Base-by-base conservation (phyloP, 495 filamentous ascomycete species). In the Penicillium cinerascens region DNA sequence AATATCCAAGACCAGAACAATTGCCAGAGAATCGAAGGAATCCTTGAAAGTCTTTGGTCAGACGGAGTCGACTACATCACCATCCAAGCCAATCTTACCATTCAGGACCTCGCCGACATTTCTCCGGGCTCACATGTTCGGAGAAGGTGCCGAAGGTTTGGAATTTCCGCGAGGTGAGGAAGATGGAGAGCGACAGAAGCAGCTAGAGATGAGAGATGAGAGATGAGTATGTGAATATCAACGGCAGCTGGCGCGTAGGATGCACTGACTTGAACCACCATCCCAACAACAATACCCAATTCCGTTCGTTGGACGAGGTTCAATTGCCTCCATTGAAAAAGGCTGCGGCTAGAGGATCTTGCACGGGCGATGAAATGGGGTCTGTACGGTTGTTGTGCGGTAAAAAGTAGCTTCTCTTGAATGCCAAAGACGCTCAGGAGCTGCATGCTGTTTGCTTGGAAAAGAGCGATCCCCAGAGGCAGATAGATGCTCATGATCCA, bases 21-120 rank as follows among this genome's bases (percentile, higher is more conserved):
- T 59, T 83, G 81, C 82, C 82, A 85, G 16, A 82, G 54, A 20
- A 82, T 76, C 0, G 81, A 80, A n/a, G 81, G 80, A 65, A 78
- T 53, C 70, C 69, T 73, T n/a, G 16, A n/a, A n/a, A n/a, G 16
- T 23, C 48, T 36, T n/a, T 33, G 18, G 48, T 64, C 43, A 58
- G 43, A 26, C 6, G n/a, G 44, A 25, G 29, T 42, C 35, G 18
- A 49, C 45, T 23, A 52, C 8, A 7, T 40, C 29, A 51, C 10
- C 8, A 23, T 23, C 15, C 26, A 8, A 26, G 17, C n/a, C 9
- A 33, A 42, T 36, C 65, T 55, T 58, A 80, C 82, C 81, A 83
- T 49, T 82, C 82, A 75, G 77, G 82, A 4, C 78, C 82, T 39
- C 69, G 53, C 37, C 66, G 64, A 53, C 72, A 76, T 40, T 58